Evolutionary conservation across 2,329 filamentous ascomycete genomes (phyloP), one percentile per base, ranked within the genome.

Genomic region (Dothistroma pini): DNA sequence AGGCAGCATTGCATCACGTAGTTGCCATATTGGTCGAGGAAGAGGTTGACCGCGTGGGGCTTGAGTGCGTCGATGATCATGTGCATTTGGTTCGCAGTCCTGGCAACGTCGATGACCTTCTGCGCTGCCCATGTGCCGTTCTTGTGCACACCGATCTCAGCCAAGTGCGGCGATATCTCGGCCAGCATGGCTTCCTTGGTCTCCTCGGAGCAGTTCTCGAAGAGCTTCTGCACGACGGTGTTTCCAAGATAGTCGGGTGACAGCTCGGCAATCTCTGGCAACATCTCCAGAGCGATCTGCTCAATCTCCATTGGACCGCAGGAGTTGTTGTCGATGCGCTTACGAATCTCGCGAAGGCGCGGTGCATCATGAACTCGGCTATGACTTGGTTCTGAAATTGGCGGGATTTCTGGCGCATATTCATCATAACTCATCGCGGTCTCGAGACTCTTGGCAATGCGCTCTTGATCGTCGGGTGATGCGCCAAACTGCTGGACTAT

Each of bases 71-170:
- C 87, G 31, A 95, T 89, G 71, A 99, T 93, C 78, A 91, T 80
- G 52, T 81, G 79, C 87, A 95, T 93, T 77, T 97, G 93, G 47
- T 81, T 80, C 6, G 89, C 86, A 0, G 89, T 91, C 77, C 95
- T 91, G 75, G 92, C 93, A 7, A 96, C 91, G 71, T 97, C 93
- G 68, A 99, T 97, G 71, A 99, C 97, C 83, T 97, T 99, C 78
- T 99, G 95, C 0, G 95, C 95, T 58, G 95, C 95, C 95, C 95
- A 99, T 0, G 95, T 99, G 64, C 95, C 95, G 71, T 99, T 99
- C 84, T 99, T 99, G 83, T 99, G 95, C 8, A 97, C 88, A 70
- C 95, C 95, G 77, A 97, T 97, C 77, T 97, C 93, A 29, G 93
- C 92, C 74, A 97, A 84, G 73, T 97, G 93, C 60, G 93, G 93